These are phyloP conservation scores for Phytopythium oedochilum DNA, from an alignment of 352 stramenopile genomes.

Conservation along the genomic window DNA sequence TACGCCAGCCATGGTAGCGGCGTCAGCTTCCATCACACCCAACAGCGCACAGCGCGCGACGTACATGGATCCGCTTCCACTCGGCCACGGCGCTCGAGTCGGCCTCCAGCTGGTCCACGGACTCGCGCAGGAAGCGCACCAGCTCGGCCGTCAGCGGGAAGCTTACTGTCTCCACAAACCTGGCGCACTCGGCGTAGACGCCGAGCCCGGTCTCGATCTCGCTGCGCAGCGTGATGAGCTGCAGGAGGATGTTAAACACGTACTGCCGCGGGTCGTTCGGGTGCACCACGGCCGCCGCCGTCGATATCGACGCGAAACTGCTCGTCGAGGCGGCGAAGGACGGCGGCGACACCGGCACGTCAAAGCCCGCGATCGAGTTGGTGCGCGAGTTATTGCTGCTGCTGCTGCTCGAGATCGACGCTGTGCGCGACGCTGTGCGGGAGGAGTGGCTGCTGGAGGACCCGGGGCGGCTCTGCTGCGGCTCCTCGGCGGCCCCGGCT, in stretches of 20 bases:
- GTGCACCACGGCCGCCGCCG: slow-evolving; percentile 7
- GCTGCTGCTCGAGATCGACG: neutral
- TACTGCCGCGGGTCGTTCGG: slow-evolving; percentile 67
- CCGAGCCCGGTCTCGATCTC: slow-evolving; percentile 69
- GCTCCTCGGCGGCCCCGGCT: slow-evolving; percentile 42
- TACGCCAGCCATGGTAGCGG: slow-evolving; percentile 19
- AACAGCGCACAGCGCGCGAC: slow-evolving; percentile 6
- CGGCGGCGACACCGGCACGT: slow-evolving; percentile 16
- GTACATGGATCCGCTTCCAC: slow-evolving; percentile 65
- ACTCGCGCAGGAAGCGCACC: slow-evolving; percentile 34
- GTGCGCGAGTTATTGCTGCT: slow-evolving; percentile 16
- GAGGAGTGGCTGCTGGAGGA: slow-evolving; percentile 7
- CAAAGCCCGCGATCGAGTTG: slow-evolving; percentile 15
- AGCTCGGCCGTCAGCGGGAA: slow-evolving; percentile 50
- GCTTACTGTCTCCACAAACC: slow-evolving; percentile 49
- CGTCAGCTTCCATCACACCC: neutral
- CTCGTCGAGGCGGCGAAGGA: neutral
- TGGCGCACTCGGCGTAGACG: slow-evolving; percentile 41
- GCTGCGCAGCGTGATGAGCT: slow-evolving; percentile 68
- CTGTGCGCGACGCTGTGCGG: slow-evolving; percentile 24
- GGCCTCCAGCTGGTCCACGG: slow-evolving; percentile 21
- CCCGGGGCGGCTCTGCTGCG: slow-evolving; percentile 16
- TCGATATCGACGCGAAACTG: neutral
- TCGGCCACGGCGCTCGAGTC: slow-evolving; percentile 13
- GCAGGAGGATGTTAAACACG: slow-evolving; percentile 74